A percentile compares a stretch with the other conserved stretches of the same genome.
Conservation (phyloP, 148 eudicot genomes). For the Nyssa sinensis region DNA sequence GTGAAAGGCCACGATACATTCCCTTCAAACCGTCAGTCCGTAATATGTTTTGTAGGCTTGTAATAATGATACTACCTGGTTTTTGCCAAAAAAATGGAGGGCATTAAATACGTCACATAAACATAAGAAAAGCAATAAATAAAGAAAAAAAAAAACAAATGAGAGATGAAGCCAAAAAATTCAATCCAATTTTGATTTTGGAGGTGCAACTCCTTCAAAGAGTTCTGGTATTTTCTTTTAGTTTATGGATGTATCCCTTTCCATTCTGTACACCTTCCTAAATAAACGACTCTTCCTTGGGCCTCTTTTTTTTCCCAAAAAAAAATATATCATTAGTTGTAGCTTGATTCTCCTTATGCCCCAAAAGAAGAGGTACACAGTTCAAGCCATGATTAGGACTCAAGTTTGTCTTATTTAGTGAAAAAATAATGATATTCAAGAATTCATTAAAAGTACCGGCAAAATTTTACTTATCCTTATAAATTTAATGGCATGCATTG, state of each 20-base stretch:
- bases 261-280: no score
- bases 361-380: no score
- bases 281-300: not conserved
- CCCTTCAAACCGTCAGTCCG: constrained; percentile 76
- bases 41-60: constrained; percentile 66
- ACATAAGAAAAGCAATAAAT: not conserved
- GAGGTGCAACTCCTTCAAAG: no score
- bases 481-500: not conserved
- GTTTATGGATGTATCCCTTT: not conserved
- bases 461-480: not conserved
- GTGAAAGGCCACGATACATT: constrained; percentile 91
- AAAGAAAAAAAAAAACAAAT: not conserved
- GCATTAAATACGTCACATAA: not conserved
- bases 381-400: no score
- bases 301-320: no score
- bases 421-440: no score
- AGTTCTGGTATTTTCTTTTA: not conserved
- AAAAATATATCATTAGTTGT: no score
- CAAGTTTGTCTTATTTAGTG: no score
- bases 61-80: constrained; percentile 79
- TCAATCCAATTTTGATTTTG: not conserved
- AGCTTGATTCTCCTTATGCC: no score
- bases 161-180: constrained; percentile 3
- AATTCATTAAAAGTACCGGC: no score
- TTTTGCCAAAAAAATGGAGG: constrained; percentile 3